Evolutionary conservation across 164 flowering plant genomes (phyloP).

Genomic region (Magnolia sinica): DNA sequence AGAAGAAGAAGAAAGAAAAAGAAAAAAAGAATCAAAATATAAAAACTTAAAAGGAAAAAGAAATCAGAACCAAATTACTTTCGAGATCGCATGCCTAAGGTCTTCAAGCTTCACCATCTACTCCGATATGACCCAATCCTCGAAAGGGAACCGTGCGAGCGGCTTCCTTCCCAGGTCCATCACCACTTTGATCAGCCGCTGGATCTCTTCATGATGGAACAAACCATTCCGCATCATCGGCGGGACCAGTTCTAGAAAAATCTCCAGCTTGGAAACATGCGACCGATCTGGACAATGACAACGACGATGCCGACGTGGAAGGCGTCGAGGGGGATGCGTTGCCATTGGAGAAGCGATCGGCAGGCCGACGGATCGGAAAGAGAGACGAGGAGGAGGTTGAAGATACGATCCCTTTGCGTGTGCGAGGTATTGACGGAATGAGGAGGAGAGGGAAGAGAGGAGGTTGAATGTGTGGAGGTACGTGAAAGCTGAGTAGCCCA

Average conservation of each 20-base stretch:
- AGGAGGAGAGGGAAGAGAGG: constrained; percentile 38
- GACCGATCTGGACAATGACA: constrained; percentile 20
- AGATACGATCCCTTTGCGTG: constrained; percentile 28
- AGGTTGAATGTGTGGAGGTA: neutral
- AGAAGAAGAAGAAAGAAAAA: too few species aligned
- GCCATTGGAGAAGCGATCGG: constrained; percentile 45
- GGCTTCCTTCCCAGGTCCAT: constrained; percentile 94
- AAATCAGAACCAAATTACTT: constrained; percentile 40
- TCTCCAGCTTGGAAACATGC: constrained; percentile 48
- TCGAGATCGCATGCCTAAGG: constrained; percentile 64
- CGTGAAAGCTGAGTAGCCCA: too few species aligned
- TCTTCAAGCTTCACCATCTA: constrained; percentile 64
- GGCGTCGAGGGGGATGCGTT: constrained; percentile 17
- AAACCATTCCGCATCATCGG: constrained; percentile 56
- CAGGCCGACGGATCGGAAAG: constrained; percentile 49
- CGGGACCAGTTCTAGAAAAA: constrained; percentile 78
- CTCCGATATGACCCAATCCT: constrained; percentile 80
- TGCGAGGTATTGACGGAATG: constrained; percentile 53
- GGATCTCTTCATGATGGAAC: constrained; percentile 49
- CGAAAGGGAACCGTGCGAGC: constrained; percentile 85
- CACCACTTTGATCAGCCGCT: constrained; percentile 77
- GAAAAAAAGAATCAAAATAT: too few species aligned
- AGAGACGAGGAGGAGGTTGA: constrained; percentile 25
- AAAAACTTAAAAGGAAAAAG: neutral
- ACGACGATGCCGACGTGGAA: constrained; percentile 15